Percentiles rank a stretch among this genome's conserved stretches.
phyloP scores from a whole-genome alignment of 768 basidiomycete species.

The Pilatotrama ljubarskyi region DNA sequence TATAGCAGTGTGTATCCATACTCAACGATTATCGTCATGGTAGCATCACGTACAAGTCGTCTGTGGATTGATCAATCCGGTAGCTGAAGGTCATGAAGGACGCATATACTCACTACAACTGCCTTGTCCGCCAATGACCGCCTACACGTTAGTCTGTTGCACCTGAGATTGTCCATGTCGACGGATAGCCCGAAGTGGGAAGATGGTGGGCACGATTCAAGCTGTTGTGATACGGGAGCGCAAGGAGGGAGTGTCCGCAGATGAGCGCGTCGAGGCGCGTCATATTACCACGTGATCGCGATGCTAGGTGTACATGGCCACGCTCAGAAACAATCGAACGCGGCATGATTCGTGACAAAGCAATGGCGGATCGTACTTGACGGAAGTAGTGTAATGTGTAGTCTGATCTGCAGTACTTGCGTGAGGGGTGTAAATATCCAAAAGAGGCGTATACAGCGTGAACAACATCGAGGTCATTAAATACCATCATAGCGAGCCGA shows the following conservation, averaged over 20 bases:
- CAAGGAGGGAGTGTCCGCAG: background rate
- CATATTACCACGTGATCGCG: conserved; percentile 9
- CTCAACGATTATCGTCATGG: background rate
- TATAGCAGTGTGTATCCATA: background rate
- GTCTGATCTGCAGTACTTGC: background rate
- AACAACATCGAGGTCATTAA: conserved; percentile 24
- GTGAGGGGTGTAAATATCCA: conserved; percentile 3
- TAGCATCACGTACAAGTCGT: conserved; percentile 51
- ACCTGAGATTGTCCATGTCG: conserved; percentile 76
- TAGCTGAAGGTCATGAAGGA: background rate
- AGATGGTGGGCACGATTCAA: background rate
- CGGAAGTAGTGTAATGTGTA: conserved; percentile 2
- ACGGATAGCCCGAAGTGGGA: background rate
- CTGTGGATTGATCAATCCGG: conserved; percentile 35
- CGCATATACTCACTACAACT: conserved; percentile 65
- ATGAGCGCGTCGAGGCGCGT: conserved; percentile 6
- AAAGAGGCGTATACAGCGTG: conserved; percentile 12
- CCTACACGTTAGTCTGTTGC: conserved; percentile 78
- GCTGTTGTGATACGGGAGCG: too few relatives aligned
- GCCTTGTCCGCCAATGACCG: conserved; percentile 71
- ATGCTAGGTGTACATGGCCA: background rate
- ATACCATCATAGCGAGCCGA: conserved; percentile 12
- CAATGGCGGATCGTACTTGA: background rate
- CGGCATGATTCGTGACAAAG: too few relatives aligned
- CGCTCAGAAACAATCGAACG: too few relatives aligned